Base-by-base conservation (phyloP, 257 asterid genomes). In the Thymus mandschuricus region DNA sequence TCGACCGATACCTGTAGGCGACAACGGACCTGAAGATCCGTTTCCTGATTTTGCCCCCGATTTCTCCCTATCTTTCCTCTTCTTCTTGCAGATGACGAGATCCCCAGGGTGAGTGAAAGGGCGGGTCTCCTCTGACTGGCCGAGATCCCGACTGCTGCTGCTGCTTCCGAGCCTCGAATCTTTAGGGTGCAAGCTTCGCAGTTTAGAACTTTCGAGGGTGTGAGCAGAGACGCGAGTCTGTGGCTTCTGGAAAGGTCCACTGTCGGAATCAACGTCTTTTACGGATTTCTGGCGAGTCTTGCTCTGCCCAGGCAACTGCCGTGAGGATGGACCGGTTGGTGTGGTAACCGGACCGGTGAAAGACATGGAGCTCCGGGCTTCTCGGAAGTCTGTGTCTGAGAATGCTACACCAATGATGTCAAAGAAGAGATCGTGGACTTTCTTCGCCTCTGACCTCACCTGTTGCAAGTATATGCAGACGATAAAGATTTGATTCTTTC, bases 401-500 rank as follows among this genome's bases (percentile, higher is more conserved):
- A 95, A 92, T 69, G 91, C 88, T 61, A 87, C 80, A 81, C 85
- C 83, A 83, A 95, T 72, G 84, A 92, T 83, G 74, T 95, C 99
- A 10, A 95, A 95, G 89, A 95, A 95, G 82, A 95, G 98, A 75
- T 90, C 97, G 15, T 95, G 98, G 12, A 95, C 97, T 79, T 92
- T 90, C 78, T 85, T 88, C 48, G 98, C 97, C 82, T 95, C 99
- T 1, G 87, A 81, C 72, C 90, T 88, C 82, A 89, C 99, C 99
- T 95, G 78, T 84, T 77, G 74, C 75, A 80, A 29, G 51, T 41
- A 49, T 58, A 33, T 30, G 64, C 5, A 21, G 12, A 58, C 6
- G 30, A 66, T 41, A 21, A 10, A 58, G 9, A 61, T n/a, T 50
- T 50, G 33, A 49, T 55, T 33, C 71, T 8, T 49, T 34, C 43